Evolutionary conservation across 2,329 filamentous ascomycete species (phyloP), one percentile per base, ranked within the genome.

Genomic region (Chalaropsis thielavioides): DNA sequence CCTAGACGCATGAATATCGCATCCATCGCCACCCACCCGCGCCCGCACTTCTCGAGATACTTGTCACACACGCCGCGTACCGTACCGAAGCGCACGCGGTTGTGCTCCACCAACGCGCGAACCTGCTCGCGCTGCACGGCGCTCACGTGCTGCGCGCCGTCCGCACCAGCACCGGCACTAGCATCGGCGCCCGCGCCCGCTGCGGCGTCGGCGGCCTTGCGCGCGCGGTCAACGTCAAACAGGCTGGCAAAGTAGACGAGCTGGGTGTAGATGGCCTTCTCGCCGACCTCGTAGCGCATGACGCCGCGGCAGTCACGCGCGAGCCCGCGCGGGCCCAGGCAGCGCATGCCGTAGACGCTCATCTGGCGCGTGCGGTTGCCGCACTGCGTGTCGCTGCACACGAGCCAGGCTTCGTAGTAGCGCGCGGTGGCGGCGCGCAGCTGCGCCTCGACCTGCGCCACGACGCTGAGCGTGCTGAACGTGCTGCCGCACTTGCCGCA

Each of bases 1-100:
- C 84, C 83, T 49, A 87, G 71, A 74, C 85, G 86, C 27, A 83
- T 81, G 79, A 96, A 96, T 68, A 96, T 76, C 69, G 80, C 86
- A 75, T 94, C 90, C 92, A 96, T 96, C 69, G 90, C 88, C 63
- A 96, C 92, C 90, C 90, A 96, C 75, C 91, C 88, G 70, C 90
- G 80, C 31, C 92, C 92, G 74, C 91, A 95, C 77, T 92, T 94
- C 71, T 90, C 90, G 70, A 96, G 76, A 76, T 95, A 95, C 71
- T 78, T 84, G 69, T 92, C 90, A 4, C 96, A 89, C 15, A 91
- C 84, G 6, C 81, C 80, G 78, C 86, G 89, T 69, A 92, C 77
- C 0, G 88, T 90, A 11, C 76, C 82, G 73, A 97, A 97, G 68
- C 90, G 80, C 46, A 81, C 79, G 66, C 89, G 82, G 74, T 99